These are phyloP conservation scores for Mycena sanguinolenta DNA, from an alignment of 768 basidiomycete species.

Conservation along the genomic window DNA sequence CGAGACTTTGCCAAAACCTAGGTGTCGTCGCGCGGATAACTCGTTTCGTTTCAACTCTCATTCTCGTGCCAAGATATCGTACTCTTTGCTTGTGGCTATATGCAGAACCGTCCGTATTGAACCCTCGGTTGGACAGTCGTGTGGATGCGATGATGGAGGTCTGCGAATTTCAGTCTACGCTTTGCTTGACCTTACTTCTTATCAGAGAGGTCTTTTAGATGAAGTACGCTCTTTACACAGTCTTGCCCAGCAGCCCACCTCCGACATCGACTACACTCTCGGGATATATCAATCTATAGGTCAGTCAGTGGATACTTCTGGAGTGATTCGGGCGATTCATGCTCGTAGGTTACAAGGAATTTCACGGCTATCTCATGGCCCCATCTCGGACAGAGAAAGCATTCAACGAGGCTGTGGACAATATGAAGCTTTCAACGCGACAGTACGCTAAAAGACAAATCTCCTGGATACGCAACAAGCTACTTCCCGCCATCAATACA, in stretches of 20 bases:
- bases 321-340: slow-evolving; percentile 25
- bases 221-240: slow-evolving; percentile 75
- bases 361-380: slow-evolving; percentile 73
- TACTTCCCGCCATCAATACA: slow-evolving; percentile 77
- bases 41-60: neutral
- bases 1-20: slow-evolving; percentile 56
- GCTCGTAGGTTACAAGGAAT: slow-evolving; percentile 90
- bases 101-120: slow-evolving; percentile 73
- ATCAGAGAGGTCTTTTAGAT: slow-evolving; percentile 80
- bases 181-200: slow-evolving; percentile 6
- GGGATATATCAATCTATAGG: slow-evolving; percentile 98
- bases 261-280: slow-evolving; percentile 71
- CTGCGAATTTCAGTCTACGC: slow-evolving; percentile 30
- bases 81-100: slow-evolving; percentile 94
- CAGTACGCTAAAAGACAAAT: slow-evolving; percentile 94
- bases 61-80: slow-evolving; percentile 70
- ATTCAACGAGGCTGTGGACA: slow-evolving; percentile 72
- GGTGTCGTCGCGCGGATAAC: slow-evolving; percentile 52
- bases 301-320: slow-evolving; percentile 42
- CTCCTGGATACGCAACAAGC: slow-evolving; percentile 92
- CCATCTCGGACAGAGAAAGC: slow-evolving; percentile 52
- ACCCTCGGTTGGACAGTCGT: slow-evolving; percentile 78
- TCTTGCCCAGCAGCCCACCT: slow-evolving; percentile 17
- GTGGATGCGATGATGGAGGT: slow-evolving; percentile 94
- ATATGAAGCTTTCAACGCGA: slow-evolving; percentile 88